Evolutionary conservation across 352 stramenopile species (phyloP).

Genomic region (Globisporangium radiosum): DNA sequence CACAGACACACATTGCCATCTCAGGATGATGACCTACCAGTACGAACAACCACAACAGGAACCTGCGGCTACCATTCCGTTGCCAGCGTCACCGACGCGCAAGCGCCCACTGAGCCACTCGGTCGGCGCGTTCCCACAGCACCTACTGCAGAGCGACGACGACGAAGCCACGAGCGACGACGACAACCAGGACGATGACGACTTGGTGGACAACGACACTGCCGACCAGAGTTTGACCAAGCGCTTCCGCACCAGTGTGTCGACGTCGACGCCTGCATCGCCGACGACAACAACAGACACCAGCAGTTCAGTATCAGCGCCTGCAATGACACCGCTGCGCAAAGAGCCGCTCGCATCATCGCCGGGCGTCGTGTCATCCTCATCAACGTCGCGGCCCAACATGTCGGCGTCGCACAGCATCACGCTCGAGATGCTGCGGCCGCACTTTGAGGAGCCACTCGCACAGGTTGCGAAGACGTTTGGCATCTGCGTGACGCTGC

Average conservation of each 20-base stretch:
- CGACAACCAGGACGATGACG: neutral
- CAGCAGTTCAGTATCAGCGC: neutral
- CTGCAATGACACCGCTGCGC: slow-evolving; percentile 13
- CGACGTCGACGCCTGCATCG: slow-evolving; percentile 1
- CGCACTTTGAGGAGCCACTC: slow-evolving; percentile 81
- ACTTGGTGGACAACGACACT: neutral
- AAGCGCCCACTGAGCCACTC: slow-evolving; percentile 5
- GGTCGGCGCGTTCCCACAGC: neutral
- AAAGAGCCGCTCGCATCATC: slow-evolving; percentile 7
- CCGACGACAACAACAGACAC: neutral
- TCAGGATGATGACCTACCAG: neutral
- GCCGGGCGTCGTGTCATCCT: no score
- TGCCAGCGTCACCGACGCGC: neutral
- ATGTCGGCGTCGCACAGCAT: slow-evolving; percentile 75
- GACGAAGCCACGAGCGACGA: slow-evolving; percentile 1
- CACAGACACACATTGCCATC: neutral
- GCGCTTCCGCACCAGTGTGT: slow-evolving; percentile 1
- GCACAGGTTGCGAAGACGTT: slow-evolving; percentile 70
- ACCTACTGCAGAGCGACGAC: slow-evolving; percentile 3
- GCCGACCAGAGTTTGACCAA: slow-evolving; percentile 2
- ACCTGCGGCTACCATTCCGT: neutral
- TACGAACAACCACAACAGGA: neutral
- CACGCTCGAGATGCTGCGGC: slow-evolving; percentile 74
- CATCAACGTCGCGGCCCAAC: slow-evolving; percentile 29
- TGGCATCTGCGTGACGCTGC: slow-evolving; percentile 77